Evolutionary conservation across 1,284 basidiomycete species (phyloP).

Genomic region (Cronartium ribicola): DNA sequence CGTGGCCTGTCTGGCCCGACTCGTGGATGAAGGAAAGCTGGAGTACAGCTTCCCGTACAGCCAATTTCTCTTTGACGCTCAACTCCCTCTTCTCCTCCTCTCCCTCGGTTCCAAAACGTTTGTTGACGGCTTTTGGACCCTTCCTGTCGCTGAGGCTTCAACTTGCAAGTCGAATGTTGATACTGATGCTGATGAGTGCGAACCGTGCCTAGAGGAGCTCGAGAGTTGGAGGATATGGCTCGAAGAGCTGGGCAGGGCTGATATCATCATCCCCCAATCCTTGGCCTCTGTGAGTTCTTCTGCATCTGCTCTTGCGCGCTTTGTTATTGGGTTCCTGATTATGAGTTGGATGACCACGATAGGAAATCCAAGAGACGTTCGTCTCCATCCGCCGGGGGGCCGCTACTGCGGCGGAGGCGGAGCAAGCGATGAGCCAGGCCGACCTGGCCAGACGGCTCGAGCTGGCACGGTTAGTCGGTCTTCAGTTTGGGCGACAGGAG

Average conservation of each 20-base stretch:
- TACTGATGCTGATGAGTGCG: neutral
- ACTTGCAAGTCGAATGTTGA: no score
- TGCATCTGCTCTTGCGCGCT: neutral
- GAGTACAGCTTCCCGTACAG: slow-evolving; percentile 41
- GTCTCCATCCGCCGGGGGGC: slow-evolving; percentile 17
- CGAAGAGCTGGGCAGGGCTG: slow-evolving; percentile 11
- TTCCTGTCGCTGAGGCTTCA: slow-evolving; percentile 15
- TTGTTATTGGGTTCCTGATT: neutral
- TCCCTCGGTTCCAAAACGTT: slow-evolving; percentile 22
- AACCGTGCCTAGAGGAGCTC: slow-evolving; percentile 19
- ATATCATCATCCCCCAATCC: slow-evolving; percentile 14
- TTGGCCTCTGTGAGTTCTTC: slow-evolving; percentile 28
- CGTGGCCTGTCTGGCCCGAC: slow-evolving; percentile 37
- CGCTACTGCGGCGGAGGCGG: slow-evolving; percentile 17
- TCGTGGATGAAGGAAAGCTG: slow-evolving; percentile 45
- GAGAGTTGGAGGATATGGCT: slow-evolving; percentile 28
- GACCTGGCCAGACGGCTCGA: slow-evolving; percentile 23
- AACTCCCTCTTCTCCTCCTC: slow-evolving; percentile 6
- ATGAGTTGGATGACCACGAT: neutral
- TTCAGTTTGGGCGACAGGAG: slow-evolving; percentile 10
- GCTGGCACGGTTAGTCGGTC: slow-evolving; percentile 16
- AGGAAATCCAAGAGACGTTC: slow-evolving; percentile 40
- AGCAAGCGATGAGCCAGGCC: slow-evolving; percentile 31
- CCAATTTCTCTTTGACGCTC: slow-evolving; percentile 27
- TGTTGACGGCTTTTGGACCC: slow-evolving; percentile 28